Percentiles rank a stretch among this genome's conserved stretches.
These are phyloP conservation scores for Cercospora sojina DNA, from an alignment of 2,329 filamentous ascomycete genomes.

Conservation along the genomic window DNA sequence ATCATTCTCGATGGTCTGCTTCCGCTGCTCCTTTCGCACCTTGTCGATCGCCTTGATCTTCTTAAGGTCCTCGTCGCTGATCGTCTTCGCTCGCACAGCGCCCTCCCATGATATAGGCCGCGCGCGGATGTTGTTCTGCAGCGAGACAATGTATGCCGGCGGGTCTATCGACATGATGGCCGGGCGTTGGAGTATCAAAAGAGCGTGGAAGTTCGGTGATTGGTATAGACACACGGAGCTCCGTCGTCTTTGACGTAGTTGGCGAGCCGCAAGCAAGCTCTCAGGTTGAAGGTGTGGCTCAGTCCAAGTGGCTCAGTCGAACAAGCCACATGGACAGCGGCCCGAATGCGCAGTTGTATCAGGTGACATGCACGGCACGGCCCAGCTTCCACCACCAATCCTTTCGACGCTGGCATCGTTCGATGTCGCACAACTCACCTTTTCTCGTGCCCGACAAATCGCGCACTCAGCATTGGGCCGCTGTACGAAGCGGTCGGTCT, in stretches of 20 bases:
- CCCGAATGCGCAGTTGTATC: too few species aligned
- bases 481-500: neutral
- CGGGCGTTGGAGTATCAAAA: constrained; percentile 1
- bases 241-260: constrained; percentile 5
- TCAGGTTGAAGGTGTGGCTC: neutral
- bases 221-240: neutral
- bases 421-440: neutral
- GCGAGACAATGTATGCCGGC: constrained; percentile 79
- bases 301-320: neutral
- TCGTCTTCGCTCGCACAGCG: constrained; percentile 85
- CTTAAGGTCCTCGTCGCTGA: constrained; percentile 89
- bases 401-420: neutral
- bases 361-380: too few species aligned
- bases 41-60: constrained; percentile 98
- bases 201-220: neutral
- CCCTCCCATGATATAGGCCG: constrained; percentile 97
- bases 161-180: constrained; percentile 81
- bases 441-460: neutral
- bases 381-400: neutral
- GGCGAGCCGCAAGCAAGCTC: neutral
- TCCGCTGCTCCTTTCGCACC: constrained; percentile 85
- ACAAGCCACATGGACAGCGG: too few species aligned
- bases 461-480: neutral
- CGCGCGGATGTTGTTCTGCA: constrained; percentile 96
- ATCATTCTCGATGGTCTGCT: constrained; percentile 76